Evolutionary conservation across 306 rosid species (phyloP), one percentile per base, ranked within the genome.

Genomic region (Rosa chinensis): DNA sequence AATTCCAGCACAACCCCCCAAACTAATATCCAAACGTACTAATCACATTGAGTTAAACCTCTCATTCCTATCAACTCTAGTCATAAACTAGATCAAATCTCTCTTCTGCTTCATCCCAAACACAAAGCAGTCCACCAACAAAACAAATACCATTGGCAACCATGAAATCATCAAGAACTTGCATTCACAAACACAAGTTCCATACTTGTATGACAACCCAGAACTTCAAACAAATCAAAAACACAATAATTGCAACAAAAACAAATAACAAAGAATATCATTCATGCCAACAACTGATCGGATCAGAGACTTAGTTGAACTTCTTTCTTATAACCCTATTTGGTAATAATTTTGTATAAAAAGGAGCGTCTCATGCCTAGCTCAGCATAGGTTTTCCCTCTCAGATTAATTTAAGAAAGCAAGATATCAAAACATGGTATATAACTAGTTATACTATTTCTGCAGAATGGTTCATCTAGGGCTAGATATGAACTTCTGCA

Each of bases 241-340:
- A 72, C 16, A 20, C 40, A 23, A 70, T 43, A 50, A n/a, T 67
- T 8, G 64, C 58, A 69, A 25, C 25, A 35, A 72, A 73, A 77
- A 76, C 74, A 47, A 52, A 23, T 61, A 50, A 66, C 25, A 25
- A 25, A 25, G 25, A 25, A 25, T 94, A 94, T 97, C 98, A 94
- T 94, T 76, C 40, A 61, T 47, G 23, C 44, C 49, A 83, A 78
- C 61, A 79, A 59, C 63, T 85, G 88, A 86, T 92, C 89, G 18
- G 93, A 92, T 90, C 93, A 86, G 83, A 88, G 77, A 62, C 89
- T 83, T 35, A 49, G 87, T 75, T 16, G 25, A 25, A 25, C 25
- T 25, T 25, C 0, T 25, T 25, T 25, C 25, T 25, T 25, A 25
- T 25, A 25, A 25, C 25, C 25, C 25, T 25, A 25, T 25, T 25